Evolutionary conservation across 371 early-diverging fungal genomes (phyloP), one percentile per base, ranked within the genome.

Genomic region (Polyrhizophydium stewartii): DNA sequence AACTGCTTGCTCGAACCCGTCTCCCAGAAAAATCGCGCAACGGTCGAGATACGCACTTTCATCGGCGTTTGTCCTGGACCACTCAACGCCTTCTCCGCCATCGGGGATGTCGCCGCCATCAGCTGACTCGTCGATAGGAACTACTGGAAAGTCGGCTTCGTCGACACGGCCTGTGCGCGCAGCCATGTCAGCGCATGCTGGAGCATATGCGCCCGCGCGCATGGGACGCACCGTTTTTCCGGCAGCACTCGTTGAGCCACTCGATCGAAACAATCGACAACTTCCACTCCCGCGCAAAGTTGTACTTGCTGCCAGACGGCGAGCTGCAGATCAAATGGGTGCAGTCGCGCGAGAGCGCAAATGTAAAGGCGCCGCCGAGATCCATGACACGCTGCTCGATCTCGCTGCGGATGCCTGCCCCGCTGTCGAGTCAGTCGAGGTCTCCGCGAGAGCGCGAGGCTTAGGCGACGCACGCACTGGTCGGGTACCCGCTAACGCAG

Each of bases 1-100:
- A 32, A 62, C 37, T 13, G 35, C 33, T 0, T 56, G 38, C 30
- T 56, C 51, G 53, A 64, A 66, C 17, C 67, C 67, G 6, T 58
- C 53, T 0, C 67, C 70, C 24, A 63, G 53, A 55, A 41, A 70
- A 25, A 68, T 58, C 21, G 27, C 55, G 28, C 59, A 63, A 1
- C 47, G 41, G 27, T 61, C 58, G 1, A 70, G 64, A 53, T 61
- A 61, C 32, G 58, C 31, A 22, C 46, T 43, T 3, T 13, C 45
- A 22, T 22, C 31, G 49, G 22, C 19, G 6, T 49, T 0, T 43
- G 13, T 31, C 30, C 22, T 0, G 21, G 31, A 32, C 1, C 27
- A n/a, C 22, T 24, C n/a, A 37, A 41, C 17, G 30, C 24, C 7
- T 37, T 40, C 12, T n/a, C 22, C 30, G 12, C 27, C n/a, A 28